Conservation (phyloP, 176 grass and related monocot species). For the Oropetium thomaeum region DNA sequence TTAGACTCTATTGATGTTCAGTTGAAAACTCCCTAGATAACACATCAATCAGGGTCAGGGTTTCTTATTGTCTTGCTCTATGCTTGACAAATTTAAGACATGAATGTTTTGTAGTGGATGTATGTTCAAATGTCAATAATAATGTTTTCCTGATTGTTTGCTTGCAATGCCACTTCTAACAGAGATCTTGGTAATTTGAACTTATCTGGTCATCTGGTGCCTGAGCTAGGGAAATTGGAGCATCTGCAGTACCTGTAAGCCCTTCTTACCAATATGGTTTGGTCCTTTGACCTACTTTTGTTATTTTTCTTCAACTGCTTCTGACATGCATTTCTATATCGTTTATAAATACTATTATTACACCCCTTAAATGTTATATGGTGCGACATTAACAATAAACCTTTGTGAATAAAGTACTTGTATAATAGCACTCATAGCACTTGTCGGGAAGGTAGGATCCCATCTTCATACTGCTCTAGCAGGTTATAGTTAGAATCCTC, state of each 20-base stretch:
- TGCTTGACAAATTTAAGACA: not conserved
- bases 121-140: conserved; percentile 3
- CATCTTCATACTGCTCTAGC: not conserved
- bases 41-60: not conserved
- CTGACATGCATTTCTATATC: not conserved
- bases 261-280: conserved; percentile 16
- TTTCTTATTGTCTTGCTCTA: not conserved
- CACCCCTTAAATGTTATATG: not conserved
- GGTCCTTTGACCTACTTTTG: not conserved
- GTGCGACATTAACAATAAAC: not conserved
- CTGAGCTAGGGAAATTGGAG: conserved; percentile 81
- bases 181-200: conserved; percentile 92
- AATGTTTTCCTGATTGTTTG: conserved; percentile 39
- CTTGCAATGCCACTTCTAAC: conserved; percentile 18
- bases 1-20: too few species aligned
- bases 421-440: not conserved
- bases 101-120: not conserved
- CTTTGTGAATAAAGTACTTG: not conserved
- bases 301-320: conserved; percentile 3
- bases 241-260: conserved; percentile 93
- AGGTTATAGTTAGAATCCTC: not conserved
- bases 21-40: not conserved
- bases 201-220: conserved; percentile 87
- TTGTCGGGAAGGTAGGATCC: not conserved
- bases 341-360: not conserved